phyloP scores from a whole-genome alignment of 208 protist genomes.

The Leishmania mexicana region DNA sequence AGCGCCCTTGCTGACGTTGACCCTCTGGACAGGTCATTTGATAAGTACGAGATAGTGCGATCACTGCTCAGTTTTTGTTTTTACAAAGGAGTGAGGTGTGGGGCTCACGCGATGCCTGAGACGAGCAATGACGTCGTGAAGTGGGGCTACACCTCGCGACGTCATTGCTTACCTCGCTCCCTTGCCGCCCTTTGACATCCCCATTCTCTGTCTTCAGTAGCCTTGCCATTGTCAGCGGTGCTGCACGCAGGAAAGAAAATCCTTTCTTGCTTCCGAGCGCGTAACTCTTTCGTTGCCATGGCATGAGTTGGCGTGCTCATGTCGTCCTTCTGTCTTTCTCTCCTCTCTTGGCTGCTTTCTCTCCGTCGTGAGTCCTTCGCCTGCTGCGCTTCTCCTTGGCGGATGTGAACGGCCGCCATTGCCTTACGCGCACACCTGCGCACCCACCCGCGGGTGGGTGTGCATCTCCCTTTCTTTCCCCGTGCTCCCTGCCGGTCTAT shows the following conservation, averaged over 20 bases:
- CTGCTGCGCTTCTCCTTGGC: neutral
- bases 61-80: neutral
- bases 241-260: neutral
- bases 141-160: constrained; percentile 3
- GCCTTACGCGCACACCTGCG: neutral
- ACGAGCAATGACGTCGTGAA: neutral
- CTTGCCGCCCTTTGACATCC: neutral
- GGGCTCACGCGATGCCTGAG: neutral
- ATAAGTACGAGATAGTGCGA: neutral
- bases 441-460: neutral
- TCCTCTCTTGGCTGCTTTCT: neutral
- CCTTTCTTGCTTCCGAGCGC: neutral
- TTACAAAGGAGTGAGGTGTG: neutral
- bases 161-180: neutral
- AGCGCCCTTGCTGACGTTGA: neutral
- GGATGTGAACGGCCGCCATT: neutral
- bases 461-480: neutral
- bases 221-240: neutral
- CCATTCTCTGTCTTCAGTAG: neutral
- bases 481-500: neutral
- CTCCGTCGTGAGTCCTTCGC: neutral
- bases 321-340: neutral
- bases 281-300: neutral
- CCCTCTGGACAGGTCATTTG: neutral
- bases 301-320: neutral